Percentiles rank a stretch among this genome's conserved stretches.
phyloP scores from a whole-genome alignment of 139 green algal genomes.

The Nannochloris sp. region DNA sequence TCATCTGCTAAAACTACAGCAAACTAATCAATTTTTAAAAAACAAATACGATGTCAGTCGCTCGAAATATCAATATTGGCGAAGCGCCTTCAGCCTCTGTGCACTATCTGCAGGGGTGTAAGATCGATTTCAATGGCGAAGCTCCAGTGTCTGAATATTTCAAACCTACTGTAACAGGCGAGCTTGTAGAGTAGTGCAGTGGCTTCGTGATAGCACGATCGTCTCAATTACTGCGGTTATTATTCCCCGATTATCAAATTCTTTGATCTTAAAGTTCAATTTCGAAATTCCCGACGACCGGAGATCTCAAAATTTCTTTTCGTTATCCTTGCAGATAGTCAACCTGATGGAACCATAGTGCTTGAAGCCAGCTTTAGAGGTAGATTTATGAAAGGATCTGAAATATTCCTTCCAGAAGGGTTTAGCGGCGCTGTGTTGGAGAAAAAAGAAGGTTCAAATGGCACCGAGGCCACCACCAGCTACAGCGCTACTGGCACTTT shows the following conservation, averaged over 20 bases:
- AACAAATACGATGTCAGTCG: too few species aligned
- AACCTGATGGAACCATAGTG: conserved; percentile 3
- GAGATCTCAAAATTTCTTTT: background rate
- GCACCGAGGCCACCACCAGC: background rate
- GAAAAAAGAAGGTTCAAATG: background rate
- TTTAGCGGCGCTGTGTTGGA: conserved; percentile 24
- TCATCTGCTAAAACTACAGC: background rate
- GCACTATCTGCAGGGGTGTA: conserved; percentile 11
- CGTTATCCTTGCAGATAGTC: background rate
- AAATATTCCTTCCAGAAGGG: conserved; percentile 24
- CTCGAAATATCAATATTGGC: background rate
- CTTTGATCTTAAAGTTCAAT: background rate
- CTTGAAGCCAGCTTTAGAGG: conserved; percentile 11
- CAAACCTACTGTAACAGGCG: conserved; percentile 3
- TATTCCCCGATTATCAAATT: too few species aligned
- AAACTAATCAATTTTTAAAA: background rate
- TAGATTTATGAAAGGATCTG: background rate
- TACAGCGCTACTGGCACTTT: conserved; percentile 16
- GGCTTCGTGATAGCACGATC: too few species aligned
- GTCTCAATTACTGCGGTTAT: too few species aligned
- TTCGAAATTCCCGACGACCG: background rate
- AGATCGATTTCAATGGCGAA: conserved; percentile 12
- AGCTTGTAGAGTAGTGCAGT: background rate
- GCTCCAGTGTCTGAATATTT: conserved; percentile 16
- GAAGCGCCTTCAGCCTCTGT: background rate